Conservation (phyloP, 192 early-diverging fungal species). For the Mortierella hygrophila region DNA sequence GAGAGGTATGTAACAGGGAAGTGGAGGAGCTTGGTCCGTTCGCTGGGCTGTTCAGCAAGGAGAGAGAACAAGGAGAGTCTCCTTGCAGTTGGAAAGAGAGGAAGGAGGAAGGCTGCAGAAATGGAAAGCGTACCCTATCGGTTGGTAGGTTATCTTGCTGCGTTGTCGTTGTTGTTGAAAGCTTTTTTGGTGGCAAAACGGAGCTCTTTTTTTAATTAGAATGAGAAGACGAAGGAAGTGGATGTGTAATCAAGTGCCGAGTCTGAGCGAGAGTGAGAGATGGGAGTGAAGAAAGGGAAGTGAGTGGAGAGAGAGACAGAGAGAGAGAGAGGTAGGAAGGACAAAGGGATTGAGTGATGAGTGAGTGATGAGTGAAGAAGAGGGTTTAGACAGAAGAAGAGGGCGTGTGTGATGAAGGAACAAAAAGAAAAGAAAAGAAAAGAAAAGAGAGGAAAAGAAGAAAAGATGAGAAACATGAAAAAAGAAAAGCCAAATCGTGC, state of each 20-base stretch:
- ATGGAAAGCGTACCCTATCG: neutral
- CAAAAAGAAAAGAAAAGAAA: neutral
- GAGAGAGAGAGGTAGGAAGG: neutral
- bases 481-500: neutral
- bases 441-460: neutral
- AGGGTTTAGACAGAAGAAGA: neutral
- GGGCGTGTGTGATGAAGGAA: neutral
- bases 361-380: neutral
- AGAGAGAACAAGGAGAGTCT: neutral
- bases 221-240: neutral
- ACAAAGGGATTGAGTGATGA: neutral
- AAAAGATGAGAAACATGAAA: neutral
- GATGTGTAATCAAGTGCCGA: neutral
- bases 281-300: neutral
- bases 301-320: too few species aligned
- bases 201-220: neutral
- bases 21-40: neutral
- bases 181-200: constrained; percentile 8
- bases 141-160: neutral
- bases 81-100: neutral
- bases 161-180: neutral
- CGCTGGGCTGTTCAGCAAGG: constrained; percentile 1
- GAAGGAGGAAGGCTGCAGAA: neutral
- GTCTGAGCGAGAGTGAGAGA: too few species aligned
- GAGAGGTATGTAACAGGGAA: neutral